These are phyloP conservation scores for Saccharomyces uvarum DNA, from an alignment of 1,139 yeast species.

Conservation along the genomic window DNA sequence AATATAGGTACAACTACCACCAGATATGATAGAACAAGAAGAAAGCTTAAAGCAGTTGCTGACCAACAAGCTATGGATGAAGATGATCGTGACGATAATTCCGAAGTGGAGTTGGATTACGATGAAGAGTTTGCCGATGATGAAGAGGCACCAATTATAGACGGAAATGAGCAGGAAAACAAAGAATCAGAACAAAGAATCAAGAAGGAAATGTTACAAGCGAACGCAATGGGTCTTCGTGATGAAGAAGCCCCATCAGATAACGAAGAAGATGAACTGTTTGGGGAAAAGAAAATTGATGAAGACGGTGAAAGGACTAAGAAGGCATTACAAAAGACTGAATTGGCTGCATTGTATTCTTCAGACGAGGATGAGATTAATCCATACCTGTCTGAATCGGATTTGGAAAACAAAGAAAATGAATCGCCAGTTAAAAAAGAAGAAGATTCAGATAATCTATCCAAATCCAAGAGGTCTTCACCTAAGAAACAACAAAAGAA, in stretches of 20 bases:
- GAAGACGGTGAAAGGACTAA: constrained; percentile 84
- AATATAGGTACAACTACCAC: constrained; percentile 46
- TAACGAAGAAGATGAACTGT: constrained; percentile 46
- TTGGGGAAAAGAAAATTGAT: constrained; percentile 72
- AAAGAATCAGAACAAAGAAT: constrained; percentile 82
- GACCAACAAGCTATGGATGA: constrained; percentile 34
- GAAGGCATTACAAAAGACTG: constrained; percentile 77
- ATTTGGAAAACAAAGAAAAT: constrained; percentile 53
- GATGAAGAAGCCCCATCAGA: constrained; percentile 52
- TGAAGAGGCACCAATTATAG: constrained; percentile 97
- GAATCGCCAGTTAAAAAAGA: constrained; percentile 41
- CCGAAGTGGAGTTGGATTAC: constrained; percentile 86
- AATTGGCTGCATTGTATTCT: constrained; percentile 83
- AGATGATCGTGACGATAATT: constrained; percentile 50
- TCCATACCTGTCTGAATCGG: constrained; percentile 74
- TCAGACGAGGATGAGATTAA: constrained; percentile 68
- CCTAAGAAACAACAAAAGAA: constrained; percentile 20
- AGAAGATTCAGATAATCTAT: constrained; percentile 33
- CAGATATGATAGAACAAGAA: constrained; percentile 38
- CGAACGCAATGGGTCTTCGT: constrained; percentile 62
- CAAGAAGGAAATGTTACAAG: constrained; percentile 83
- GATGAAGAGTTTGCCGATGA: constrained; percentile 98
- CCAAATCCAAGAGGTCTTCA: constrained; percentile 20
- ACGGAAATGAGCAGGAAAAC: constrained; percentile 92
- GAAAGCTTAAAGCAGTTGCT: constrained; percentile 52